Percentiles rank a stretch among this genome's conserved stretches.
phyloP scores from a whole-genome alignment of 106 monocot species.

The Phalaenopsis equestris region DNA sequence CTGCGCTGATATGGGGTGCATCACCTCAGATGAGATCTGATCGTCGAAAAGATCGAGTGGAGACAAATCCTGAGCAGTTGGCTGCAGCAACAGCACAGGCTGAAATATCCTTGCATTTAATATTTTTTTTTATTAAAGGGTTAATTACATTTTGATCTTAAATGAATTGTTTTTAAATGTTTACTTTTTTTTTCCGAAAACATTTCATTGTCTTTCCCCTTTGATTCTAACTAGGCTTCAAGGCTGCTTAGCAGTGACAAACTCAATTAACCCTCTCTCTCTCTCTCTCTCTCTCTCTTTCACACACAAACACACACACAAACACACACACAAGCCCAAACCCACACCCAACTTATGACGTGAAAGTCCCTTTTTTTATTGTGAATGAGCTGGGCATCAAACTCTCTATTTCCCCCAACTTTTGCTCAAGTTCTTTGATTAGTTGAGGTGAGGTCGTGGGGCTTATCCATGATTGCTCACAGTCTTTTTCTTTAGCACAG shows the following conservation, averaged over 20 bases:
- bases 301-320: too few relatives aligned
- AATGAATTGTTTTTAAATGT: not conserved
- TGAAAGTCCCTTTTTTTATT: too few relatives aligned
- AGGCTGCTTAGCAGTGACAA: not conserved
- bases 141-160: not conserved
- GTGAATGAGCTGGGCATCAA: too few relatives aligned
- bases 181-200: not conserved
- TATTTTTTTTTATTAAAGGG: not conserved
- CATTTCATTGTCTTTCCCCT: not conserved
- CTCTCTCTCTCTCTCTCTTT: not conserved
- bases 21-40: constrained; percentile 90
- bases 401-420: too few relatives aligned
- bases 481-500: not conserved
- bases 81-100: constrained; percentile 91
- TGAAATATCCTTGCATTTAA: constrained; percentile 68
- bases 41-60: constrained; percentile 89
- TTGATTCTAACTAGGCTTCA: not conserved
- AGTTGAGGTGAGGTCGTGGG: too few relatives aligned
- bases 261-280: not conserved
- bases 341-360: too few relatives aligned
- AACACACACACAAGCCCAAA: too few relatives aligned
- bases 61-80: constrained; percentile 83
- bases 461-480: not conserved
- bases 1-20: constrained; percentile 89
- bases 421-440: too few relatives aligned